Evolutionary conservation across 768 basidiomycete genomes (phyloP).

Genomic region (Fibroporia radiculosa): DNA sequence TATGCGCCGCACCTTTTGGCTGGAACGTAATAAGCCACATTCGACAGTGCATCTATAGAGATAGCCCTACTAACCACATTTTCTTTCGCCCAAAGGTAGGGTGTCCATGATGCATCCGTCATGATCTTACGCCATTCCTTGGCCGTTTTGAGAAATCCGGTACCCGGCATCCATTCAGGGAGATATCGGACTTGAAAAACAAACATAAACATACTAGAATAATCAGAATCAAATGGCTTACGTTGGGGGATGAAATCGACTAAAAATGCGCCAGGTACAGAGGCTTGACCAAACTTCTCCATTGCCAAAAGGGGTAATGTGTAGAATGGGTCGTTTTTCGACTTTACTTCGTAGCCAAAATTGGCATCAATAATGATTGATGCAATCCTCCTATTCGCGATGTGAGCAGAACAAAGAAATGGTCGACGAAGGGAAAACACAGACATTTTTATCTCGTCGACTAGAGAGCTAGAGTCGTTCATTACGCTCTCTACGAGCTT

Average conservation of each 20-base stretch:
- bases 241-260: conserved; percentile 26
- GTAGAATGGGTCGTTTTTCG: conserved; percentile 13
- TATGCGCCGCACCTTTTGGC: not conserved
- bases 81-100: no score
- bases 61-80: no score
- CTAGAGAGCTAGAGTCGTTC: not conserved
- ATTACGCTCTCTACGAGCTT: not conserved
- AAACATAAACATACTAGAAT: no score
- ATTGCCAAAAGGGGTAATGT: conserved; percentile 13
- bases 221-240: conserved; percentile 6
- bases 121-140: conserved; percentile 15
- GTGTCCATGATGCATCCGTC: no score
- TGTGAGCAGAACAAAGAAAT: no score
- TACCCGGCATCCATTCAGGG: conserved; percentile 35
- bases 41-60: no score
- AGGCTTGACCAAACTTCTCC: conserved; percentile 14
- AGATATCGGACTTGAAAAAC: conserved; percentile 15
- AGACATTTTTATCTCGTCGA: not conserved
- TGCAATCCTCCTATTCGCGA: conserved; percentile 18
- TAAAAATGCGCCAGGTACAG: conserved; percentile 26
- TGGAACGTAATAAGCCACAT: conserved; percentile 5
- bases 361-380: conserved; percentile 21
- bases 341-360: conserved; percentile 19
- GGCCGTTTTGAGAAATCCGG: conserved; percentile 27
- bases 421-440: no score